Base-by-base conservation (phyloP, 2,329 filamentous ascomycete genomes). In the Venturia carpophila region DNA sequence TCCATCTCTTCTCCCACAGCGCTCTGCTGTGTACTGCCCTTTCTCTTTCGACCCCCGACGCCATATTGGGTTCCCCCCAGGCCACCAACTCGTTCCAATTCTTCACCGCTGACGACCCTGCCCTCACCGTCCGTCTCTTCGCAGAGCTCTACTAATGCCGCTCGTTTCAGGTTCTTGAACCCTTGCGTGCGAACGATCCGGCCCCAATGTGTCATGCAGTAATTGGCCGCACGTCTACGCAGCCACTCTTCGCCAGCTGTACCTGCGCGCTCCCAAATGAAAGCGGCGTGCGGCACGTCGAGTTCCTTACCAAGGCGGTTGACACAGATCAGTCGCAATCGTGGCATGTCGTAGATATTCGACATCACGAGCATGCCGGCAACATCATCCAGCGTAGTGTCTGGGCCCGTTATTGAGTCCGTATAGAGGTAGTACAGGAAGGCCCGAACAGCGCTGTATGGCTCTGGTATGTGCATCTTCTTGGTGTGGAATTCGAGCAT, bases 401-500 rank as follows among this genome's bases (percentile, higher is more conserved):
- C 75, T 34, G 81, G 79, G 1, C 75, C 74, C 5, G 78, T 76
- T 69, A 99, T 97, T 70, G 88, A 93, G 75, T 99, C 94, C 0
- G 94, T 97, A 76, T 99, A 99, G 0, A 99, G 84, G 73, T 97
- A 99, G 77, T 94, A 93, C 37, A 99, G 82, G 73, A 99, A 99
- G 0, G 93, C 91, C 70, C 91, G 92, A 60, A 99, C 94, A 0
- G 96, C 92, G 1, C 87, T 88, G 75, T 97, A 97, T 0, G 93
- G 92, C 72, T 99, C 95, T 0, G 94, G 93, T 56, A 99, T 96
- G 76, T 99, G 93, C 89, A 99, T 94, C 75, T 90, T 92, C 72
- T 94, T 94, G 19, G 91, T 94, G 74, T 99, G 94, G 71, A 95
- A 99, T 74, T 99, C 94, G 15, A 90, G 87, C 94, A 99, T 99